Percentiles rank a stretch among this genome's conserved stretches.
phyloP scores from a whole-genome alignment of 2,329 filamentous ascomycete species.

The Stemphylium vesicarium region DNA sequence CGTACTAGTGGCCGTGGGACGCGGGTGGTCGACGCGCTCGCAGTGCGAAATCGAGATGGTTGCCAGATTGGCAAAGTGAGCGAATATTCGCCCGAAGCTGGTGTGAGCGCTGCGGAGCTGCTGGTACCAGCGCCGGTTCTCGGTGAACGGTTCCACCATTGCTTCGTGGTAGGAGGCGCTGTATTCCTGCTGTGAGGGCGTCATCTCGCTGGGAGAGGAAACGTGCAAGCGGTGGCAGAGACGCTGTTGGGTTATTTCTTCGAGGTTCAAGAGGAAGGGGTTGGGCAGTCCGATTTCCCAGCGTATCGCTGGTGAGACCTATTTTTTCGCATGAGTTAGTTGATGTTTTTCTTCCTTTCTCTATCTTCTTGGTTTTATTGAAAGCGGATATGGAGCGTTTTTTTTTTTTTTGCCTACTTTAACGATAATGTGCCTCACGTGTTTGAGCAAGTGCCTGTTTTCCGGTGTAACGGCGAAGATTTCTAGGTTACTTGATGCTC shows the following conservation, averaged over 20 bases:
- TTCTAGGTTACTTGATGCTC: constrained; percentile 18
- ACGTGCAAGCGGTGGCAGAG: not conserved
- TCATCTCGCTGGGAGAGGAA: not conserved
- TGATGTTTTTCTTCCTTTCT: too few species aligned
- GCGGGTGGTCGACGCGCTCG: not conserved
- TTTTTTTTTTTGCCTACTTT: not conserved
- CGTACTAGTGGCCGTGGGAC: not conserved
- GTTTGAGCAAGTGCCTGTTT: not conserved
- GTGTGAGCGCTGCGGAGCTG: not conserved
- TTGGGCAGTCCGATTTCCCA: not conserved
- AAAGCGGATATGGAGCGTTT: too few species aligned
- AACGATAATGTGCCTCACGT: not conserved
- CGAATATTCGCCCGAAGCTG: not conserved
- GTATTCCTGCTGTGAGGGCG: not conserved
- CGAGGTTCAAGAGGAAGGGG: not conserved
- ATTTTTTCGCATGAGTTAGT: not conserved
- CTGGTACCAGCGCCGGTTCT: not conserved
- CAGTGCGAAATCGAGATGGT: not conserved
- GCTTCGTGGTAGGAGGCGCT: not conserved
- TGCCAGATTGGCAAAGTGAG: not conserved
- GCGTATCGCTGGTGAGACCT: not conserved
- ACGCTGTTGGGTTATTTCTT: not conserved
- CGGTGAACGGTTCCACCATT: not conserved
- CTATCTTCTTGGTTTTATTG: too few species aligned
- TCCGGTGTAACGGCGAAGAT: constrained; percentile 5